Percentiles rank a stretch among this genome's conserved stretches.
Conservation (phyloP, 1,139 yeast species). For the Torulaspora pretoriensis region DNA sequence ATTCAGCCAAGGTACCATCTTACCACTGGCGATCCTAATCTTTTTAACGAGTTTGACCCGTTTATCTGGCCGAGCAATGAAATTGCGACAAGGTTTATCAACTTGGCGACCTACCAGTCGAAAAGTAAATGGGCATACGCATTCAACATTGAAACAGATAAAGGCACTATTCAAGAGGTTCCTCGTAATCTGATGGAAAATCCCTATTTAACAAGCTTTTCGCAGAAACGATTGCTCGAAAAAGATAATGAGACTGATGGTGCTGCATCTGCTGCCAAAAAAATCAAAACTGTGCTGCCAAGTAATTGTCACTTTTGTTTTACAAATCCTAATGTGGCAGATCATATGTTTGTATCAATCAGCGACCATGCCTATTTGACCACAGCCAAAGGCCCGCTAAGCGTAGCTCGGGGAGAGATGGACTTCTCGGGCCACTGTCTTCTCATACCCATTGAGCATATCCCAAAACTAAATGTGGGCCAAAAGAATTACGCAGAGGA, state of each 20-base stretch:
- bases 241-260: conserved; percentile 12
- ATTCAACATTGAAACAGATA: conserved; percentile 42
- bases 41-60: conserved; percentile 54
- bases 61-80: conserved; percentile 47
- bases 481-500: conserved; percentile 32
- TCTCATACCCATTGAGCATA: conserved; percentile 77
- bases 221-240: conserved; percentile 20
- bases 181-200: conserved; percentile 35
- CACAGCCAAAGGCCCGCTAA: conserved; percentile 82
- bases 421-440: conserved; percentile 78
- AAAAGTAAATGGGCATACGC: conserved; percentile 70
- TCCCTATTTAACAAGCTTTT: conserved; percentile 37
- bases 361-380: conserved; percentile 67
- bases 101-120: conserved; percentile 56
- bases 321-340: conserved; percentile 71
- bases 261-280: conserved; percentile 20
- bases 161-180: conserved; percentile 13
- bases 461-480: conserved; percentile 41
- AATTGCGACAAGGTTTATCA: conserved; percentile 54
- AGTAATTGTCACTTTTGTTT: conserved; percentile 76
- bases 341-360: conserved; percentile 77
- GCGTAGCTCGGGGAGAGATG: conserved; percentile 44
- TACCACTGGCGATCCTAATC: conserved; percentile 48
- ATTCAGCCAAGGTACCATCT: conserved; percentile 64
- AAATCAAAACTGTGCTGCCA: conserved; percentile 46